Evolutionary conservation across 148 eudicot species (phyloP), one percentile per base, ranked within the genome.

Genomic region (Spergularia marina): DNA sequence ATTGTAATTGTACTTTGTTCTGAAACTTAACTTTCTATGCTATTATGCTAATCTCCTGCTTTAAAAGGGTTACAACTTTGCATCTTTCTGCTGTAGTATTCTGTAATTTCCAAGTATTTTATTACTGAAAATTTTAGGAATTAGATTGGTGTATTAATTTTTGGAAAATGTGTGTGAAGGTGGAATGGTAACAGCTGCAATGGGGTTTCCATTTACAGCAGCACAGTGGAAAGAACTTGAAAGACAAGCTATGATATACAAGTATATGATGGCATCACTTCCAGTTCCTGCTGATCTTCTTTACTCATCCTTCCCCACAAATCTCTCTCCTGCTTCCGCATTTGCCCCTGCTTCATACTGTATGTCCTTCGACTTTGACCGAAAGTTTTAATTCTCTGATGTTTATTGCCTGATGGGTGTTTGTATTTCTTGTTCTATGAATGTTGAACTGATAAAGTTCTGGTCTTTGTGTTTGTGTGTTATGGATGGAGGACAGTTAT

Each of bases 231-330:
- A 86, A 73, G 98, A 93, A 77, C 76, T 93, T 1, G 87, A 90
- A 64, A 89, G 90, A 72, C 98, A 93, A 89, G 91, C 96, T 60
- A 89, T 86, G 90, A 83, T 93, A 23, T 93, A 85, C 75, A 91
- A 91, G 73, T 89, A 86, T 83, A 89, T 93, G 89, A 74, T 82
- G 72, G 87, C 89, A 10, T 89, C 89, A 76, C 65, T 89, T 39
- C 94, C 98, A 61, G 88, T 93, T 55, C 93, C 96, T 68, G 81
- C 81, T 78, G 62, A 88, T 74, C 96, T 90, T 39, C 94, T 93
- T 77, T 79, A 82, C 17, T 68, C 83, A 20, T 72, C 85, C 39
- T 75, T 83, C 39, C 49, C 73, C 49, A 52, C 74, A 20, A 72
- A 60, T 79, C 57, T 59, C 30, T 57, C 79, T 23, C 77, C 74